Percentiles rank a stretch among this genome's conserved stretches.
Conservation (phyloP, 768 basidiomycete genomes). For the Pleurotus tuber-regium region DNA sequence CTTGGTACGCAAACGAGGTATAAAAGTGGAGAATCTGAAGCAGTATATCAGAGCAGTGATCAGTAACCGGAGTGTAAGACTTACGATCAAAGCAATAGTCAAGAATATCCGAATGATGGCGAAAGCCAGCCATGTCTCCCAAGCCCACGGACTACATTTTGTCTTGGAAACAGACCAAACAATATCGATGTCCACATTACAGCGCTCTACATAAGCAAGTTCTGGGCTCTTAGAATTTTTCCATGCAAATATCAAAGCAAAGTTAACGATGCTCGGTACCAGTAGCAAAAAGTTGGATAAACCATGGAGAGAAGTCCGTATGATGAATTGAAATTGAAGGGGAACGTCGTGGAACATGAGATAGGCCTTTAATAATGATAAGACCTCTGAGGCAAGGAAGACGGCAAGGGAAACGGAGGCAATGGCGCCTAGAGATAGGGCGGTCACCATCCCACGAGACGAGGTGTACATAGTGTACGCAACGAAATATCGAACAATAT, state of each 20-base stretch:
- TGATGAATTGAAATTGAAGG: slow-evolving; percentile 27
- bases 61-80: slow-evolving; percentile 21
- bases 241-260: slow-evolving; percentile 56
- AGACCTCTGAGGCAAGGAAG: slow-evolving; percentile 32
- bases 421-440: slow-evolving; percentile 49
- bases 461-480: slow-evolving; percentile 47
- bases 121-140: slow-evolving; percentile 54
- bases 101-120: slow-evolving; percentile 51
- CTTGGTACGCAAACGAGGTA: slow-evolving; percentile 21
- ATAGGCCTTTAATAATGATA: slow-evolving; percentile 38
- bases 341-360: slow-evolving; percentile 30
- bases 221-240: slow-evolving; percentile 34
- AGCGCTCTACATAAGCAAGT: slow-evolving; percentile 41
- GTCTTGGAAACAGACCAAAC: slow-evolving; percentile 50
- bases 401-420: slow-evolving; percentile 40
- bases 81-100: slow-evolving; percentile 51
- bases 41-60: slow-evolving; percentile 2
- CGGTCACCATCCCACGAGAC: slow-evolving; percentile 35
- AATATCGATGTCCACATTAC: slow-evolving; percentile 63
- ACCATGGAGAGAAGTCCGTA: slow-evolving; percentile 33
- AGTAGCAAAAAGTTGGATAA: slow-evolving; percentile 47
- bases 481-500: slow-evolving; percentile 61
- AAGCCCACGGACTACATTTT: slow-evolving; percentile 33
- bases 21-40: slow-evolving; percentile 19
- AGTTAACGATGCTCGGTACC: slow-evolving; percentile 51